Conservation (phyloP, 768 basidiomycete species). For the Kwoniella dejecticola region DNA sequence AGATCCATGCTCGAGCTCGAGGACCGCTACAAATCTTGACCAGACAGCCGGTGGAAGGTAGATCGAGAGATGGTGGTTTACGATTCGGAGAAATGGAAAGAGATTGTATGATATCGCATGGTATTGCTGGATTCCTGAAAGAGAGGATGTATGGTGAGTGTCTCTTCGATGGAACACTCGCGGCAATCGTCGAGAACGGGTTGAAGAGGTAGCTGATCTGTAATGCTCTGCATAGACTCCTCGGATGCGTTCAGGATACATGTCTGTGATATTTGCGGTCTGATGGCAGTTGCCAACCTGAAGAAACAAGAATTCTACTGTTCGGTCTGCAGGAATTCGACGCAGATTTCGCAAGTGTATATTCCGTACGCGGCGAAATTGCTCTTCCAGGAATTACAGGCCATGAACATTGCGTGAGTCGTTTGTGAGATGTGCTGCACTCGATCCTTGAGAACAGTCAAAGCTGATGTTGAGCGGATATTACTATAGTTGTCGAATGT, state of each 20-base stretch:
- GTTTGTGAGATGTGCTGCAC: too few relatives aligned
- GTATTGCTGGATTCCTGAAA: conserved; percentile 95
- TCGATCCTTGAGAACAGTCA: too few relatives aligned
- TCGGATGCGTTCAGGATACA: conserved; percentile 98
- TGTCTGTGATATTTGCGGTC: conserved; percentile 89
- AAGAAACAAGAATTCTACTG: conserved; percentile 83
- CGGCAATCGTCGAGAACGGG: conserved; percentile 83
- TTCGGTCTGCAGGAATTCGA: conserved; percentile 95
- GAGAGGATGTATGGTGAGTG: conserved; percentile 69
- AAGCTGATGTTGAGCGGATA: too few relatives aligned
- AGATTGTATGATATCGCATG: conserved; percentile 91
- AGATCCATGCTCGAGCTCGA: conserved; percentile 98
- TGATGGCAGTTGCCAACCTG: conserved; percentile 97
- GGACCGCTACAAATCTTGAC: conserved; percentile 95
- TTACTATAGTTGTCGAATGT: conserved; percentile 24
- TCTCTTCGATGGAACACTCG: too few relatives aligned
- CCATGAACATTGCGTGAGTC: too few relatives aligned
- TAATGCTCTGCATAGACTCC: conserved; percentile 95
- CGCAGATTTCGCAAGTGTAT: conserved; percentile 89
- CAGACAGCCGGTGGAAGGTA: conserved; percentile 96
- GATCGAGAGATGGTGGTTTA: conserved; percentile 94
- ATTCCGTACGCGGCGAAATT: conserved; percentile 94
- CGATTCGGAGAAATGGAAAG: conserved; percentile 99
- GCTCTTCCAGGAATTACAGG: conserved; percentile 56
- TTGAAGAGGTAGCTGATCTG: too few relatives aligned